Evolutionary conservation across 345 rosid genomes (phyloP).

Genomic region (Firmiana major): DNA sequence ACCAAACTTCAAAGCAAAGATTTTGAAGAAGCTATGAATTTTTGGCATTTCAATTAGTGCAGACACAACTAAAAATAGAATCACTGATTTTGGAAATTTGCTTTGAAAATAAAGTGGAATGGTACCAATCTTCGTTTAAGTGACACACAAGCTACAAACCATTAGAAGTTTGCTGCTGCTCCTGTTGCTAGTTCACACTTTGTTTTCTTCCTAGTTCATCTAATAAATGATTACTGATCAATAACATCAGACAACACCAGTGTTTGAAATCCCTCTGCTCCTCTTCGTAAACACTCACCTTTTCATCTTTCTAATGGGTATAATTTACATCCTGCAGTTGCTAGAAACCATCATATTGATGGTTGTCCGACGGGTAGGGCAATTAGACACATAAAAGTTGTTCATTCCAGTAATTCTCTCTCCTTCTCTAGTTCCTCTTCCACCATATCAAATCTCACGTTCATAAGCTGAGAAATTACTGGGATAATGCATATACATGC

Average conservation of each 20-base stretch:
- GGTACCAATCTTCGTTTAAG: not conserved
- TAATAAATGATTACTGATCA: not conserved
- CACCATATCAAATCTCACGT: not conserved
- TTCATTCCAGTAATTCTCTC: not conserved
- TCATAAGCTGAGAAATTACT: not conserved
- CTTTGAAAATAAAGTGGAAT: not conserved
- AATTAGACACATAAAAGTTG: not conserved
- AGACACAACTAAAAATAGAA: not conserved
- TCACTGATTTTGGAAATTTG: not conserved
- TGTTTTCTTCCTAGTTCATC: not conserved
- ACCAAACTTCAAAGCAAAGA: not conserved
- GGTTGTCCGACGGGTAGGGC: not conserved
- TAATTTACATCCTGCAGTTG: not conserved
- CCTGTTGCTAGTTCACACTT: not conserved
- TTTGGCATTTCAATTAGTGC: not conserved
- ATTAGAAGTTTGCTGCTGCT: not conserved
- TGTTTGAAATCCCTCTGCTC: not conserved
- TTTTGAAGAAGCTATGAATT: not conserved
- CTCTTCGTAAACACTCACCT: not conserved
- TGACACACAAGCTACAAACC: not conserved
- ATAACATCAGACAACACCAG: not conserved
- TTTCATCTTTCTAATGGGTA: not conserved
- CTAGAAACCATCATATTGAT: not conserved
- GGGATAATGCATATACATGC: not conserved
- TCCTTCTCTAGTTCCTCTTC: not conserved